Evolutionary conservation across 129 eudicot genomes (phyloP).

Genomic region (Arctium minus): DNA sequence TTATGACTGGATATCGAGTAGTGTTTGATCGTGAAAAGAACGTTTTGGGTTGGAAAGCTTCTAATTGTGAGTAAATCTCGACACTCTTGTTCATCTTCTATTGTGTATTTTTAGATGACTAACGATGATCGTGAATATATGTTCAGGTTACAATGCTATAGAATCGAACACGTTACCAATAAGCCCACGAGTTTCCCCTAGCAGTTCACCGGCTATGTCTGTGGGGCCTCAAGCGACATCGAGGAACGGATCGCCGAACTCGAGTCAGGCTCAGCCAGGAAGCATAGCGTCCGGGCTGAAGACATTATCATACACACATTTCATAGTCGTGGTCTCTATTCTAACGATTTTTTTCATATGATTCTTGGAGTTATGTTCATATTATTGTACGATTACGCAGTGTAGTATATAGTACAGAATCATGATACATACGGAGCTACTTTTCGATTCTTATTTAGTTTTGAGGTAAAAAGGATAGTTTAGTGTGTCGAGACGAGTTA

Average conservation of each 20-base stretch:
- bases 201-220: constrained; percentile 39
- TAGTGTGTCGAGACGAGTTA: constrained; percentile 9
- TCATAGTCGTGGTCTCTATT: constrained; percentile 30
- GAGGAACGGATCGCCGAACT: constrained; percentile 29
- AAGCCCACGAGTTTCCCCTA: constrained; percentile 34
- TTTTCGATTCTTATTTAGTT: constrained; percentile 24
- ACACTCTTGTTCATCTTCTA: background rate
- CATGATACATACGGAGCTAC: constrained; percentile 11
- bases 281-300: constrained; percentile 25
- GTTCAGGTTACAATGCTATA: constrained; percentile 53
- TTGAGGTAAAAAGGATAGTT: constrained; percentile 30
- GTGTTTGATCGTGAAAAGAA: constrained; percentile 87
- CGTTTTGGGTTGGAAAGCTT: constrained; percentile 81
- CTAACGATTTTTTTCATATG: constrained; percentile 32
- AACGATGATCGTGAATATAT: background rate
- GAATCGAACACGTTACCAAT: constrained; percentile 49
- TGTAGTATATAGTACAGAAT: constrained; percentile 3
- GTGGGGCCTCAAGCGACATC: constrained; percentile 72
- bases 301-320: constrained; percentile 16
- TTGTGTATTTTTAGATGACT: constrained; percentile 1
- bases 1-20: constrained; percentile 83
- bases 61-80: constrained; percentile 58
- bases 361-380: constrained; percentile 9
- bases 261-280: constrained; percentile 24
- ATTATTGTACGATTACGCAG: background rate